phyloP scores from a whole-genome alignment of 1,139 yeast genomes.

The Torulaspora globosa region DNA sequence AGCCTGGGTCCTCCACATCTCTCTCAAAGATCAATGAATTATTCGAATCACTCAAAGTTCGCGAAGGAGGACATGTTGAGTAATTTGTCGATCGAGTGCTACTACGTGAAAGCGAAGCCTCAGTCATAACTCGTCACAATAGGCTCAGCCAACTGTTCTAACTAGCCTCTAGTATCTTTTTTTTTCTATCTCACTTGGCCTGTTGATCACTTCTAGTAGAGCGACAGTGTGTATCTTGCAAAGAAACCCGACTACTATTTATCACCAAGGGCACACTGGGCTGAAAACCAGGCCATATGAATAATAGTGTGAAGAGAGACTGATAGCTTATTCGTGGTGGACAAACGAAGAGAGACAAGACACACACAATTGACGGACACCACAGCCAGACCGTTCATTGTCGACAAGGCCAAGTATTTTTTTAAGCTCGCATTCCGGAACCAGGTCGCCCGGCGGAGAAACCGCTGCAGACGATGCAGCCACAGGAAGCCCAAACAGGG shows the following conservation, averaged over 20 bases:
- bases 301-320: neutral
- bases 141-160: neutral
- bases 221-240: too few relatives aligned
- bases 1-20: constrained; percentile 51
- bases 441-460: neutral
- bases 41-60: constrained; percentile 18
- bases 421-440: too few relatives aligned
- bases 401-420: too few relatives aligned
- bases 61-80: constrained; percentile 15
- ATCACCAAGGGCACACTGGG: too few relatives aligned
- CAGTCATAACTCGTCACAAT: neutral
- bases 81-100: constrained; percentile 8
- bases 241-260: too few relatives aligned
- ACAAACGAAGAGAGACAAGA: neutral
- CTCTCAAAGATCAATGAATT: constrained; percentile 52
- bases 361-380: neutral
- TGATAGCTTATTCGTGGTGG: neutral
- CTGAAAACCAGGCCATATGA: too few relatives aligned
- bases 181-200: too few relatives aligned
- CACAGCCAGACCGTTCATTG: too few relatives aligned
- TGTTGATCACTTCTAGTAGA: too few relatives aligned
- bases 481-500: neutral
- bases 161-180: too few relatives aligned
- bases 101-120: constrained; percentile 7
- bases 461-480: constrained; percentile 3